Evolutionary conservation across 2,329 filamentous ascomycete species (phyloP).

Genomic region (Nectriaceae sp.): DNA sequence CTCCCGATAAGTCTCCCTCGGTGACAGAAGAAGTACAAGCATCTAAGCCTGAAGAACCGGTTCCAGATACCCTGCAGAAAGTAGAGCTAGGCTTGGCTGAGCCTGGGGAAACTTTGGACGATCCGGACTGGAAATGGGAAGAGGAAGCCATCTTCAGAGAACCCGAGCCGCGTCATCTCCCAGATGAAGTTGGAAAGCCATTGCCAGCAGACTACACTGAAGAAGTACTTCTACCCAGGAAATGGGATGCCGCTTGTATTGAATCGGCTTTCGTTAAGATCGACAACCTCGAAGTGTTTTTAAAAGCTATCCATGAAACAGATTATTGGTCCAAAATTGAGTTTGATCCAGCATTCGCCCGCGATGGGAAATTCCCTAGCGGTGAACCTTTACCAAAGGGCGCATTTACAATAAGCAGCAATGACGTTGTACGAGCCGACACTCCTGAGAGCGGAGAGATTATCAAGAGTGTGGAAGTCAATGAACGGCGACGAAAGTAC

Average conservation of each 20-base stretch:
- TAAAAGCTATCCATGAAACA: constrained; percentile 42
- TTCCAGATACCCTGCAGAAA: no score
- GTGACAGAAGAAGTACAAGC: no score
- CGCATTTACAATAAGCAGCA: no score
- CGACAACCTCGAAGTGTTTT: constrained; percentile 45
- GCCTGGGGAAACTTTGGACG: no score
- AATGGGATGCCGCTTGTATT: constrained; percentile 44
- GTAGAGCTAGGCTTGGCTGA: no score
- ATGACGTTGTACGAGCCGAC: background rate
- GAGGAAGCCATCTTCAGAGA: constrained; percentile 41
- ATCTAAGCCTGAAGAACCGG: no score
- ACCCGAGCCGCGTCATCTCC: constrained; percentile 33
- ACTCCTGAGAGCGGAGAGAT: constrained; percentile 8
- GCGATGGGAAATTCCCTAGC: constrained; percentile 23
- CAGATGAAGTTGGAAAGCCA: constrained; percentile 48
- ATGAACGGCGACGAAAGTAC: constrained; percentile 17
- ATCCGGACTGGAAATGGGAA: constrained; percentile 28
- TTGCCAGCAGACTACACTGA: constrained; percentile 45
- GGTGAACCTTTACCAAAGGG: constrained; percentile 18
- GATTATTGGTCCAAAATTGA: constrained; percentile 42
- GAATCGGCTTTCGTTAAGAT: constrained; percentile 47
- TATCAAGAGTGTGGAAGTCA: constrained; percentile 19
- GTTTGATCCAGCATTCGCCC: constrained; percentile 46
- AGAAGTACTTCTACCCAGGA: constrained; percentile 47
- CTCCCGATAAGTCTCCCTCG: no score